Percentiles rank a stretch among this genome's conserved stretches.
Evolutionary conservation across 805 yeast species (phyloP).

Genomic region (Kuraishia floccosa): DNA sequence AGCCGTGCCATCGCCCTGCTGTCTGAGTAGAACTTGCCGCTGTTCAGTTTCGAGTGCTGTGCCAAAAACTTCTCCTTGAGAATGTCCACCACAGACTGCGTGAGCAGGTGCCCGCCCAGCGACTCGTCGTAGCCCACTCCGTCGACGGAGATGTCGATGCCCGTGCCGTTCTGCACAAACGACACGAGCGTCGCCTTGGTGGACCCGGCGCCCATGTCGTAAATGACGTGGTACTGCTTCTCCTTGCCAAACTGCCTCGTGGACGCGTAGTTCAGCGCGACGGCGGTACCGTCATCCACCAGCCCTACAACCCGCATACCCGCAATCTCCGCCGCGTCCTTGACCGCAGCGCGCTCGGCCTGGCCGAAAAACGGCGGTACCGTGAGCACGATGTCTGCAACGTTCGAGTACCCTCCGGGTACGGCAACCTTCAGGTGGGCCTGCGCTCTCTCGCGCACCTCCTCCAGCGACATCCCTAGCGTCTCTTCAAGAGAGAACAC

Average conservation of each 20-base stretch:
- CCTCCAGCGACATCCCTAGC: constrained; percentile 70
- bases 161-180: constrained; percentile 29
- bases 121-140: constrained; percentile 59
- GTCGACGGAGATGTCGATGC: constrained; percentile 45
- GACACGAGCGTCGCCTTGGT: constrained; percentile 81
- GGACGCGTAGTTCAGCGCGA: constrained; percentile 71
- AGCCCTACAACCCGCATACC: constrained; percentile 54
- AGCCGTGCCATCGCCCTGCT: constrained; percentile 55
- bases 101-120: constrained; percentile 71
- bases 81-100: constrained; percentile 50
- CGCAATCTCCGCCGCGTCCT: constrained; percentile 64
- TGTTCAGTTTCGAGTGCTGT: constrained; percentile 24
- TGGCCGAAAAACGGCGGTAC: constrained; percentile 64
- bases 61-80: constrained; percentile 48
- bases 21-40: constrained; percentile 28
- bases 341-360: constrained; percentile 56
- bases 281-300: constrained; percentile 88
- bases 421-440: constrained; percentile 42
- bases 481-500: constrained; percentile 58
- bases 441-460: constrained; percentile 56
- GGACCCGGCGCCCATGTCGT: constrained; percentile 91
- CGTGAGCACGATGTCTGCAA: constrained; percentile 62
- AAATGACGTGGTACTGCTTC: constrained; percentile 55
- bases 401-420: constrained; percentile 32
- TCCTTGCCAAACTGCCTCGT: constrained; percentile 30